Evolutionary conservation across 2,329 filamentous ascomycete genomes (phyloP).

Genomic region (Coniochaeta hoffmannii): DNA sequence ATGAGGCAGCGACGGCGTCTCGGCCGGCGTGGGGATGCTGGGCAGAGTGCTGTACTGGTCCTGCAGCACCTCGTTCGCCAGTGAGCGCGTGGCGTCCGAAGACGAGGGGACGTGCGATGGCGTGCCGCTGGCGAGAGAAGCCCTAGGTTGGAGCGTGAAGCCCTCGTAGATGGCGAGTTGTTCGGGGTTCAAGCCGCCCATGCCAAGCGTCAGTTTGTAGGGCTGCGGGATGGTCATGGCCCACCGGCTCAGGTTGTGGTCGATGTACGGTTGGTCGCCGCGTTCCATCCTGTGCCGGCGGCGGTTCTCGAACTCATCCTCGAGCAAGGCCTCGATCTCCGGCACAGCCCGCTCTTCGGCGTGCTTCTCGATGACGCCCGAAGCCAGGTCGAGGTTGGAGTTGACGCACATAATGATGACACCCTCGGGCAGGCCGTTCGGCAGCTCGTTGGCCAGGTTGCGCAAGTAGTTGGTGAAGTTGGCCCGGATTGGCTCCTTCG

Average conservation of each 20-base stretch:
- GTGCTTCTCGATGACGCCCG: constrained; percentile 88
- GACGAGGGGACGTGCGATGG: constrained; percentile 47
- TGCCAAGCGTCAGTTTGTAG: constrained; percentile 70
- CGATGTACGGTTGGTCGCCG: constrained; percentile 78
- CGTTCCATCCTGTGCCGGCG: constrained; percentile 67
- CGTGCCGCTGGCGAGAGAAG: constrained; percentile 45
- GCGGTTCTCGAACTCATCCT: constrained; percentile 69
- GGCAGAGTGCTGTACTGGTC: constrained; percentile 53
- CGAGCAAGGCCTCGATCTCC: constrained; percentile 92
- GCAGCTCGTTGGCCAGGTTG: constrained; percentile 56
- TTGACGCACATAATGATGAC: constrained; percentile 98
- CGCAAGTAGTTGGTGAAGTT: constrained; percentile 98
- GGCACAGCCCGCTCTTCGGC: constrained; percentile 88
- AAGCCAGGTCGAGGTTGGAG: constrained; percentile 90
- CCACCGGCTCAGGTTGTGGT: constrained; percentile 74
- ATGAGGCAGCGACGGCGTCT: constrained; percentile 49
- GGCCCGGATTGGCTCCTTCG: constrained; percentile 90
- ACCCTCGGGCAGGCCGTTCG: constrained; percentile 82
- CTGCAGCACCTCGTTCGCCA: constrained; percentile 57
- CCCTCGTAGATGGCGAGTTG: constrained; percentile 97
- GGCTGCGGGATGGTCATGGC: constrained; percentile 89
- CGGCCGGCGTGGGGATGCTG: constrained; percentile 49
- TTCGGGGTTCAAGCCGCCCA: constrained; percentile 72
- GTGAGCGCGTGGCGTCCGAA: constrained; percentile 53
- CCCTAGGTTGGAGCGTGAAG: constrained; percentile 79